These are phyloP conservation scores for Ophiostoma australiae DNA, from an alignment of 2,329 filamentous ascomycete genomes.

Conservation along the genomic window DNA sequence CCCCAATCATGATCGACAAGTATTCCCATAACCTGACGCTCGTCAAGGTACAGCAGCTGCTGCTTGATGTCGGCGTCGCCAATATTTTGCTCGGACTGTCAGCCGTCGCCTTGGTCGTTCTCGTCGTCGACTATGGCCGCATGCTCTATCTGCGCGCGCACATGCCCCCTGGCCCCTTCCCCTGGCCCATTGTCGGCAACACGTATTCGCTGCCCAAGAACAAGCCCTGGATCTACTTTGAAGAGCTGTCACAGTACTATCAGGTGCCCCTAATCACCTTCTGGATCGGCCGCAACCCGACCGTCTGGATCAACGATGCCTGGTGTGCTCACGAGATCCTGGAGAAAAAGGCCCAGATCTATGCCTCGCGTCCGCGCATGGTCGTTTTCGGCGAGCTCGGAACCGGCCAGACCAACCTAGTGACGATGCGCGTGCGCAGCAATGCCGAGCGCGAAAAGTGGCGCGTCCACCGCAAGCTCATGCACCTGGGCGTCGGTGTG, in stretches of 20 bases:
- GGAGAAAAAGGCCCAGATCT: conserved; percentile 49
- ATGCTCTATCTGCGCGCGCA: conserved; percentile 48
- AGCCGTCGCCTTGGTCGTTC: conserved; percentile 30
- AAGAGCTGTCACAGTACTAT: conserved; percentile 47
- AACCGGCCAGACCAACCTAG: conserved; percentile 41
- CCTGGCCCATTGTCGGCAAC: conserved; percentile 51
- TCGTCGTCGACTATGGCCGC: conserved; percentile 42
- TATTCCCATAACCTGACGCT: conserved; percentile 28
- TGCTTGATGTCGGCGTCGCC: conserved; percentile 25
- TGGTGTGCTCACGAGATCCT: conserved; percentile 51
- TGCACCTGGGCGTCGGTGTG: conserved; percentile 48
- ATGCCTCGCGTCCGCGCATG: conserved; percentile 48
- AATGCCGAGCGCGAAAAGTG: conserved; percentile 40
- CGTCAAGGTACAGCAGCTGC: conserved; percentile 29
- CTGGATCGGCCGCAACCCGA: conserved; percentile 50
- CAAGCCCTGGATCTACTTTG: conserved; percentile 56
- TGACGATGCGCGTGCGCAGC: conserved; percentile 42
- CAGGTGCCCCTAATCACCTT: conserved; percentile 49
- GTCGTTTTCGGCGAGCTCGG: conserved; percentile 45
- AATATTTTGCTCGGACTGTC: conserved; percentile 29
- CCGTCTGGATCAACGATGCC: conserved; percentile 46
- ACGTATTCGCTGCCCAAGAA: conserved; percentile 50
- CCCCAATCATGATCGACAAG: conserved; percentile 31
- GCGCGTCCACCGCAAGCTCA: conserved; percentile 46
- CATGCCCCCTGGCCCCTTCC: conserved; percentile 52